These are phyloP conservation scores for Eucalyptus cladocalyx DNA, from an alignment of 345 rosid species.

Conservation along the genomic window DNA sequence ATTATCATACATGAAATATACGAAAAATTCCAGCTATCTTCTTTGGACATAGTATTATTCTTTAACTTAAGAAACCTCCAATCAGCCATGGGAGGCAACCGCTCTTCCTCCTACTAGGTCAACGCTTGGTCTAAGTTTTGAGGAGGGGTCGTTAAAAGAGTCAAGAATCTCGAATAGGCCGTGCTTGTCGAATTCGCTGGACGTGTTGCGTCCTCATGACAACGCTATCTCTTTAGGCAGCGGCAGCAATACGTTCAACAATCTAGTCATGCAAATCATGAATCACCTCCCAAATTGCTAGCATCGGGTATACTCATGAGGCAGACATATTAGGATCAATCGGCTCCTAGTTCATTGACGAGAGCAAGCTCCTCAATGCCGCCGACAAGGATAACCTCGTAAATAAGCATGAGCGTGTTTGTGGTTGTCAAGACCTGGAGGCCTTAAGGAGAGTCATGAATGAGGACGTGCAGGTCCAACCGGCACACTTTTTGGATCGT, in stretches of 20 bases:
- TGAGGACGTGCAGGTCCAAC: not conserved
- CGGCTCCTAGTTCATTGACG: not conserved
- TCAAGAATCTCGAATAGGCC: not conserved
- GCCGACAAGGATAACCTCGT: not conserved
- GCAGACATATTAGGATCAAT: not conserved
- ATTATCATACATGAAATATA: not conserved
- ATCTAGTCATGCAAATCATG: not conserved
- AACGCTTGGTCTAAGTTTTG: not conserved
- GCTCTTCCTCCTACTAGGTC: too few relatives aligned
- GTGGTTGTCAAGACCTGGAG: not conserved
- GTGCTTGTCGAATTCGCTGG: not conserved
- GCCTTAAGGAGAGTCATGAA: not conserved
- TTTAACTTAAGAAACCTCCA: not conserved
- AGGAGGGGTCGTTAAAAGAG: not conserved
- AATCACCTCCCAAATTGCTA: not conserved
- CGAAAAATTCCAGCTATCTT: not conserved
- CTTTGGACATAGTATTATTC: not conserved
- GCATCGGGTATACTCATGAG: not conserved
- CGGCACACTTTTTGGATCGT: not conserved
- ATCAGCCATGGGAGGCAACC: not conserved
- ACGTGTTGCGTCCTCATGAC: not conserved
- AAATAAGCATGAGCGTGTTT: not conserved
- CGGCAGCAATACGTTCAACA: not conserved
- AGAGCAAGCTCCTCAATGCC: not conserved
- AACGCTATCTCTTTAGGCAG: not conserved